phyloP scores from a whole-genome alignment of 1,139 yeast genomes.

The Taphrina communis region DNA sequence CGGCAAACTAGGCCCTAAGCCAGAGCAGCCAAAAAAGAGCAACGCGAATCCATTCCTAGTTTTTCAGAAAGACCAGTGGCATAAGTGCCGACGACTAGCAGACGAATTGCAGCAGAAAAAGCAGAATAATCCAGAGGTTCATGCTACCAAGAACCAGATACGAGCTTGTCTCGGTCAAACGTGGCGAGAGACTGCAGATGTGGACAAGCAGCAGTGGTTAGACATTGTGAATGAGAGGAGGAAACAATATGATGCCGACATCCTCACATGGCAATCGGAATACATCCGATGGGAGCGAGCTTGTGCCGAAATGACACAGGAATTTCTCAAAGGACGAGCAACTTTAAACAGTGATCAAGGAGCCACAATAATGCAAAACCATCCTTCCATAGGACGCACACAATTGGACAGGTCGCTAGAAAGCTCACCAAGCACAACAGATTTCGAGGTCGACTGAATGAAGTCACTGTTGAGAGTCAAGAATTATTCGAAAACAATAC shows the following conservation, averaged over 20 bases:
- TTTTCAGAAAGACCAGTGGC: conserved; percentile 57
- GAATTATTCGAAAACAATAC: too few species aligned
- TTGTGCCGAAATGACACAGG: background rate
- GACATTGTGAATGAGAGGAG: conserved; percentile 20
- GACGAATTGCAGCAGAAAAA: conserved; percentile 51
- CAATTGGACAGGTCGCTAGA: background rate
- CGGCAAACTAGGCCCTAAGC: conserved; percentile 53
- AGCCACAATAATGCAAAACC: background rate
- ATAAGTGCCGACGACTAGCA: conserved; percentile 53
- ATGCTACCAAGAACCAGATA: conserved; percentile 55
- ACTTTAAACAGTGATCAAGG: background rate
- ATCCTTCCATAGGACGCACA: background rate
- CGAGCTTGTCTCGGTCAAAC: conserved; percentile 55
- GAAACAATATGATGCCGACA: conserved; percentile 9
- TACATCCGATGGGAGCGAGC: conserved; percentile 4
- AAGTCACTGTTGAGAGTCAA: too few species aligned
- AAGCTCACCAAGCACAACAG: background rate
- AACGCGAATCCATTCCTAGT: conserved; percentile 56
- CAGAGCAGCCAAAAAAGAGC: conserved; percentile 53
- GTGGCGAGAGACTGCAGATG: conserved; percentile 56
- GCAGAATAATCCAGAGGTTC: conserved; percentile 50
- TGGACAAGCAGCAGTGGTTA: conserved; percentile 51
- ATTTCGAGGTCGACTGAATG: too few species aligned
- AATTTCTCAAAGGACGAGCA: background rate
- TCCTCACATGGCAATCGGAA: background rate